Base-by-base conservation (phyloP, 208 protist species). In the Histomonas meleagridis region DNA sequence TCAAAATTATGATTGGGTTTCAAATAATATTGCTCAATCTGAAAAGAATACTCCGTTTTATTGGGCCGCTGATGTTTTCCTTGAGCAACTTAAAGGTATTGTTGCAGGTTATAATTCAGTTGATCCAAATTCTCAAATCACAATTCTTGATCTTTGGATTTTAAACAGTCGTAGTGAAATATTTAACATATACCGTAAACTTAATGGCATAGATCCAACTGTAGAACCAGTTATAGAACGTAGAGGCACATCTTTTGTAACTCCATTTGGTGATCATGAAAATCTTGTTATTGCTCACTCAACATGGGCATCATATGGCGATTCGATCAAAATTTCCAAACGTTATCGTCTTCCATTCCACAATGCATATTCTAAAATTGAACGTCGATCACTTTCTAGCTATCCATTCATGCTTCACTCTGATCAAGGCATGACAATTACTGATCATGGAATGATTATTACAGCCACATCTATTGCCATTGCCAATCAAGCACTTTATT, bases 321-420 rank as follows among this genome's bases (percentile, higher is more conserved):
- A 72, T 18, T 72, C 65, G 32, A 40, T 28, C 32, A 72, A 32
- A 72, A 72, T 72, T 72, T 26, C 65, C 32, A 72, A 72, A 32
- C 65, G 65, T 43, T 72, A 72, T 16, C 32, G 65, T 43, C n/a
- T 72, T 10, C 65, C 32, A 12, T 72, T 43, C n/a, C n/a, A n/a
- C n/a, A 72, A 72, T 43, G 32, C 65, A 4, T 43, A 18, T 72
- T n/a, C n/a, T n/a, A n/a, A n/a, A n/a, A n/a, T n/a, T n/a, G 65
- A 72, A 43, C 65, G 65, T 32, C 65, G 65, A 18, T 43, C 65
- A 35, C 18, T 72, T 12, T 72, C 65, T 72, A 43, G 32, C 18
- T 72, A 72, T 72, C 65, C 65, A 72, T 72, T 72, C 32, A 72
- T 72, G 65, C 65, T 72, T 43, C 65, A 72, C 18, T 72, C 65